Conservation (phyloP, 495 filamentous ascomycete species). For the Elasticomyces elasticus region DNA sequence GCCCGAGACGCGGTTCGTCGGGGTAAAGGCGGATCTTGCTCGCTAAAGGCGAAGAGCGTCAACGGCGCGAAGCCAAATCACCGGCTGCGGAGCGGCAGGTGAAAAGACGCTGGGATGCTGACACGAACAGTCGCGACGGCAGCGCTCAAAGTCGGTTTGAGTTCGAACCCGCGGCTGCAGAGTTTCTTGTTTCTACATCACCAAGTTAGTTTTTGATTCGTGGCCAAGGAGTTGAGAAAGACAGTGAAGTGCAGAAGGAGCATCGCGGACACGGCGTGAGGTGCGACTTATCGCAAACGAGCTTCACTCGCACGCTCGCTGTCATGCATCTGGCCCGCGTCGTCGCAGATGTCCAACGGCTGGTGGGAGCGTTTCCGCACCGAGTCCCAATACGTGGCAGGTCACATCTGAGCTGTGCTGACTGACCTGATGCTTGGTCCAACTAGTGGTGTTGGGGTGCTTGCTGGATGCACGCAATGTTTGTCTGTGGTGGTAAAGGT, state of each 20-base stretch:
- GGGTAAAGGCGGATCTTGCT: background rate
- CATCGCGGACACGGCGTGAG: background rate
- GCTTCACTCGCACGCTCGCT: background rate
- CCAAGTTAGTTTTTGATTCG: too few relatives aligned
- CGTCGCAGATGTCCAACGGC: too few relatives aligned
- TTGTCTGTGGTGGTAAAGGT: too few relatives aligned
- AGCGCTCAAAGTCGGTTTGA: constrained; percentile 8
- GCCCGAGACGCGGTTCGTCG: background rate
- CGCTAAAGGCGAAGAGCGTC: constrained; percentile 4
- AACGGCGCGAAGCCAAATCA: constrained; percentile 1
- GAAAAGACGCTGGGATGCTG: constrained; percentile 2
- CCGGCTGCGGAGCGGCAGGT: background rate
- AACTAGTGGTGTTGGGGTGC: too few relatives aligned
- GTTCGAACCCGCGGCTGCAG: constrained; percentile 1
- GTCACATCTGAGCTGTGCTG: too few relatives aligned
- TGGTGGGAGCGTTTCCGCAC: too few relatives aligned
- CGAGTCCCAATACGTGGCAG: too few relatives aligned
- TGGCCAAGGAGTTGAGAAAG: too few relatives aligned
- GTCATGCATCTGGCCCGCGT: background rate
- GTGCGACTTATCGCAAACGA: background rate
- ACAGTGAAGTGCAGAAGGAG: too few relatives aligned
- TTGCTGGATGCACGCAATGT: too few relatives aligned
- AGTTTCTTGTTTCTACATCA: too few relatives aligned
- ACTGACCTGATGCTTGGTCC: too few relatives aligned
- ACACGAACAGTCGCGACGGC: background rate